phyloP scores from a whole-genome alignment of 805 yeast species.

The Metschnikowia cerradonensis region DNA sequence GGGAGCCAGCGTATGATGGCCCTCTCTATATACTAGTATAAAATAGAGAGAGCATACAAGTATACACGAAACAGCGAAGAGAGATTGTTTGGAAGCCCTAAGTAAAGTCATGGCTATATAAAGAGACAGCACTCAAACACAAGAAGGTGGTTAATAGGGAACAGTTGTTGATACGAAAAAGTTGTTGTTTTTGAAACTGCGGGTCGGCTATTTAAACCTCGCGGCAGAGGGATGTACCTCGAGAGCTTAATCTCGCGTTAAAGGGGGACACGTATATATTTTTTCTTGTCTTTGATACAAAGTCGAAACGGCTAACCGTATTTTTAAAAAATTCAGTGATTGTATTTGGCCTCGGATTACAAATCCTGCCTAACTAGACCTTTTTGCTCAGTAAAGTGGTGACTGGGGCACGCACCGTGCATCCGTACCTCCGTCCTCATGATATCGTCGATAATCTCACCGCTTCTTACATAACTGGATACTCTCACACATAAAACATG shows the following conservation, averaged over 20 bases:
- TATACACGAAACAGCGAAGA: not conserved
- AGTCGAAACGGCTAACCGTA: too few relatives aligned
- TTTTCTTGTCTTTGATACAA: too few relatives aligned
- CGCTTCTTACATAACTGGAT: not conserved
- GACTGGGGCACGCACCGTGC: not conserved
- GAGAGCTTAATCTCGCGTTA: too few relatives aligned
- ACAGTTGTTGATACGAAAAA: too few relatives aligned
- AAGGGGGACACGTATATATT: too few relatives aligned
- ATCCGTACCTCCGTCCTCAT: constrained; percentile 11
- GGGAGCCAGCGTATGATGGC: not conserved
- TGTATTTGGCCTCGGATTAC: too few relatives aligned
- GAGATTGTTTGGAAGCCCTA: not conserved
- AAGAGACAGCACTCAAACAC: not conserved
- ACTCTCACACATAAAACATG: constrained; percentile 9
- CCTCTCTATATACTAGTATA: not conserved
- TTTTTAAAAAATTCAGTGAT: too few relatives aligned
- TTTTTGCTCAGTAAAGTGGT: not conserved
- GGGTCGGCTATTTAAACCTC: too few relatives aligned
- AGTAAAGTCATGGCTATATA: not conserved
- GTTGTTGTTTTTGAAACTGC: too few relatives aligned
- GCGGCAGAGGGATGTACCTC: too few relatives aligned
- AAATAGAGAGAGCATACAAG: not conserved
- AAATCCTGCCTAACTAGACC: not conserved
- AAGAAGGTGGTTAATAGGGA: too few relatives aligned
- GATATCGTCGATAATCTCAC: constrained; percentile 13